Base-by-base conservation (phyloP, 1,284 basidiomycete species). In the Puccinia coronata region DNA sequence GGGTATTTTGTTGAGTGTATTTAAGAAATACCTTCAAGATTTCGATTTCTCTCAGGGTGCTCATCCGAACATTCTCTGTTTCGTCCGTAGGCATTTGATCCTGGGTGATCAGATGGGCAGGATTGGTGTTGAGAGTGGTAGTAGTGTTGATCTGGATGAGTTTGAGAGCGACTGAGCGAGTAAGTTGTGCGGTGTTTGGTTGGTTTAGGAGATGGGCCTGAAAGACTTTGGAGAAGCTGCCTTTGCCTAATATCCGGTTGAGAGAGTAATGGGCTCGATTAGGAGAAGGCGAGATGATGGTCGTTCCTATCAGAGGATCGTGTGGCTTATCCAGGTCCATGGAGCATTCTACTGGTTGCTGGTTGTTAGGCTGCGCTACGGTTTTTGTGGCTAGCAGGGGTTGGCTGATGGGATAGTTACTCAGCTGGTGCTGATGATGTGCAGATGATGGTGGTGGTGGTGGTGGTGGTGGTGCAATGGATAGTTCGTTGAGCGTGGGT, bases 31-130 rank as follows among this genome's bases (percentile, higher is more conserved):
- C 91, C 86, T 92, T 90, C 55, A 96, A 88, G 16, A 96, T 92
- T 84, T 95, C 93, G 16, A 94, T 93, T 86, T 96, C 94, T 36
- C 94, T 89, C 59, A 94, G 90, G 85, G 95, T 95, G 82, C 91
- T 92, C 80, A 95, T 93, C 43, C 92, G 87, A 82, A 93, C 93
- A 72, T 93, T 88, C 82, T 93, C 89, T 84, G 91, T 90, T 73
- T 87, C 86, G 57, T 88, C 88, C 83, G 89, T 90, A 12, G 85
- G 85, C 70, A 73, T 55, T 39, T 73, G 41, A 69, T 69, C 67
- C 47, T 69, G 67, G 36, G 67, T 69, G 67, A 69, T 69, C n/a
- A 69, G 67, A 69, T 28, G 41, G 20, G 36, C 2, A 31, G 51
- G 2, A 23, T 34, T 34, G 36, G 34, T 23, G n/a, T 36, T 39